A percentile compares a stretch with the other conserved stretches of the same genome.
These are phyloP conservation scores for Aureobasidium namibiae DNA, from an alignment of 2,329 filamentous ascomycete species.

Conservation along the genomic window DNA sequence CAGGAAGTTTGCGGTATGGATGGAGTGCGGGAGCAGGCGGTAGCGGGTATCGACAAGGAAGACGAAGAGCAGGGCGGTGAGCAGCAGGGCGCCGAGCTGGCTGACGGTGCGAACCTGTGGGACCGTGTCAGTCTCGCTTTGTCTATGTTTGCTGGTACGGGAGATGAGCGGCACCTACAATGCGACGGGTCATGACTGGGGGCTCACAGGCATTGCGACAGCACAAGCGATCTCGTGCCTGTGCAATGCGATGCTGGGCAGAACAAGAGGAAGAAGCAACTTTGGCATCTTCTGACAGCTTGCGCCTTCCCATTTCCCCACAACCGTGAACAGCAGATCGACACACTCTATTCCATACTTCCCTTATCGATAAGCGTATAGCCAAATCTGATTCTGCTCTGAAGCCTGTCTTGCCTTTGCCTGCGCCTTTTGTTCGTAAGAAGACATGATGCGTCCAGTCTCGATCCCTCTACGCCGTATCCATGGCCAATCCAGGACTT, in stretches of 20 bases:
- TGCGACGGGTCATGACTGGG: constrained; percentile 17
- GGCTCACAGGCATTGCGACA: background rate
- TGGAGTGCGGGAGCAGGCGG: constrained; percentile 71
- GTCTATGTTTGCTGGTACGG: background rate
- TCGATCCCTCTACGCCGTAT: background rate
- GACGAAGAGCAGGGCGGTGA: constrained; percentile 58
- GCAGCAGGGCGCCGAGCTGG: constrained; percentile 61
- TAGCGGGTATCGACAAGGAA: constrained; percentile 85
- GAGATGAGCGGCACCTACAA: constrained; percentile 10
- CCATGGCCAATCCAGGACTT: background rate
- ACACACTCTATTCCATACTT: constrained; percentile 1
- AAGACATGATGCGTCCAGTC: background rate
- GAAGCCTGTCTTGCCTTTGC: background rate
- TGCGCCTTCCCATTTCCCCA: background rate
- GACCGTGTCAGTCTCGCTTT: background rate
- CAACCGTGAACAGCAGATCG: background rate
- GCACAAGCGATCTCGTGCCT: background rate
- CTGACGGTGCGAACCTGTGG: constrained; percentile 52
- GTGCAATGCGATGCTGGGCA: background rate
- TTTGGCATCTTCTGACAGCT: constrained; percentile 1
- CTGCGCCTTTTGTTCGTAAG: background rate
- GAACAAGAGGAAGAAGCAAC: background rate
- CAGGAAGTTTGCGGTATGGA: constrained; percentile 73
- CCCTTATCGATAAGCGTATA: too few species aligned
- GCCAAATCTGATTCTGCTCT: background rate